A percentile compares a stretch with the other conserved stretches of the same genome.
Conservation (phyloP, 345 rosid genomes). For the Euphorbia tirucalli region DNA sequence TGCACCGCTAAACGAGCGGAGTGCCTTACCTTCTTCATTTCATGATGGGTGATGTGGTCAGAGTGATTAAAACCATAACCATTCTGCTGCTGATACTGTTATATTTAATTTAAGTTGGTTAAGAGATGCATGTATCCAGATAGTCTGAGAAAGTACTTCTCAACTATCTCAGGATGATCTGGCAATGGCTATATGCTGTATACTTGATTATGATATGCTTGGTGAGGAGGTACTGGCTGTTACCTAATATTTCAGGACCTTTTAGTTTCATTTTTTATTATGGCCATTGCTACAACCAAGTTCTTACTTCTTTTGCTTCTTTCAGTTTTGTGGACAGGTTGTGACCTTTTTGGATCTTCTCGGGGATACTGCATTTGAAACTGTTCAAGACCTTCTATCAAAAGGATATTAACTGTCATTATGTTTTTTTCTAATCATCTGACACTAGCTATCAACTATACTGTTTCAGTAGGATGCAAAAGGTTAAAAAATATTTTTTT, state of each 20-base stretch:
- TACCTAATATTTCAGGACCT: constrained; percentile 9
- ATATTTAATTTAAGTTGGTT: constrained; percentile 76
- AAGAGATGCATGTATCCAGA: constrained; percentile 68
- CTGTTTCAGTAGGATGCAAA: no score
- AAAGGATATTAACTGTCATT: constrained; percentile 31
- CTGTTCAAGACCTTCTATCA: constrained; percentile 75
- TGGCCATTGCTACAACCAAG: constrained; percentile 1
- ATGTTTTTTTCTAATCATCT: background rate
- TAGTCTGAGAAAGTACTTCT: constrained; percentile 63
- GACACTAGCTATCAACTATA: background rate
- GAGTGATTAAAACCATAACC: constrained; percentile 29
- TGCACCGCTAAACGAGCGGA: constrained; percentile 45
- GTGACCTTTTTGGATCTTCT: constrained; percentile 87
- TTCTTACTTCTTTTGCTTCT: constrained; percentile 8
- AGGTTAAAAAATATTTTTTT: no score
- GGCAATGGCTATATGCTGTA: constrained; percentile 90
- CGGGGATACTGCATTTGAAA: constrained; percentile 91
- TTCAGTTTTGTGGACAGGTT: no score
- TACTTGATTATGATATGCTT: constrained; percentile 79
- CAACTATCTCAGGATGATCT: constrained; percentile 85
- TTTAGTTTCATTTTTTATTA: constrained; percentile 17
- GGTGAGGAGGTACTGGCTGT: constrained; percentile 80
- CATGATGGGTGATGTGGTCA: constrained; percentile 50
- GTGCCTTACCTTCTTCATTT: constrained; percentile 32
- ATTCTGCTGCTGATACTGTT: constrained; percentile 28